Percentiles rank a stretch among this genome's conserved stretches.
phyloP scores from a whole-genome alignment of 768 basidiomycete species.

The Mycena sanguinolenta region DNA sequence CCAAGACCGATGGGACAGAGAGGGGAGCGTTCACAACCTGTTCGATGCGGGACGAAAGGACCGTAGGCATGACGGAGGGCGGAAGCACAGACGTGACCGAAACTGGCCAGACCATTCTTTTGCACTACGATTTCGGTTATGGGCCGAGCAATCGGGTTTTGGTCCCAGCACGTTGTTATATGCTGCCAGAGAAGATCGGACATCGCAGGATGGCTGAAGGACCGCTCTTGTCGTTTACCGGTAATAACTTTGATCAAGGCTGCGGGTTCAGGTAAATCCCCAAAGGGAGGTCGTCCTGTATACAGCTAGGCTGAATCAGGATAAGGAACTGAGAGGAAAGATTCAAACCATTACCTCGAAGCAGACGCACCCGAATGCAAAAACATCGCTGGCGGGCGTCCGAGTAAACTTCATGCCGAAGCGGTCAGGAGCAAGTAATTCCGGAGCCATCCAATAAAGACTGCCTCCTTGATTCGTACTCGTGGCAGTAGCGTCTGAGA shows the following conservation, averaged over 20 bases:
- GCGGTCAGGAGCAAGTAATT: constrained; percentile 40
- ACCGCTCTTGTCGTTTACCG: constrained; percentile 12
- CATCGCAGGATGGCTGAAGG: constrained; percentile 4
- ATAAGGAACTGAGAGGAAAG: neutral
- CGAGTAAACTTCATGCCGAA: constrained; percentile 42
- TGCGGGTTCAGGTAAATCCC: neutral
- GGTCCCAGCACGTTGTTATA: constrained; percentile 13
- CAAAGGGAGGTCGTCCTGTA: constrained; percentile 24
- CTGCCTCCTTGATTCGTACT: constrained; percentile 39
- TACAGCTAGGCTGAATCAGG: constrained; percentile 2
- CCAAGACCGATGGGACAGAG: no score
- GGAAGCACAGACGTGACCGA: no score
- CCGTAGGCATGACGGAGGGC: no score
- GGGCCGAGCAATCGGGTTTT: neutral
- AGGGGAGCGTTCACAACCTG: no score
- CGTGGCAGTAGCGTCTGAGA: constrained; percentile 45
- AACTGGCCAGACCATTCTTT: constrained; percentile 16
- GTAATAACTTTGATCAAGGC: constrained; percentile 12
- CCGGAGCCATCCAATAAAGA: no score
- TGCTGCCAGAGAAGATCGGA: constrained; percentile 9
- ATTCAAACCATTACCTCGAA: no score
- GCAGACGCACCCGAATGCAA: constrained; percentile 43
- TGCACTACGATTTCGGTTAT: neutral
- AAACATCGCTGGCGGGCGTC: constrained; percentile 48
- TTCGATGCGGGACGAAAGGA: no score